phyloP scores from a whole-genome alignment of 129 eudicot species.

The Ambrosia artemisiifolia region DNA sequence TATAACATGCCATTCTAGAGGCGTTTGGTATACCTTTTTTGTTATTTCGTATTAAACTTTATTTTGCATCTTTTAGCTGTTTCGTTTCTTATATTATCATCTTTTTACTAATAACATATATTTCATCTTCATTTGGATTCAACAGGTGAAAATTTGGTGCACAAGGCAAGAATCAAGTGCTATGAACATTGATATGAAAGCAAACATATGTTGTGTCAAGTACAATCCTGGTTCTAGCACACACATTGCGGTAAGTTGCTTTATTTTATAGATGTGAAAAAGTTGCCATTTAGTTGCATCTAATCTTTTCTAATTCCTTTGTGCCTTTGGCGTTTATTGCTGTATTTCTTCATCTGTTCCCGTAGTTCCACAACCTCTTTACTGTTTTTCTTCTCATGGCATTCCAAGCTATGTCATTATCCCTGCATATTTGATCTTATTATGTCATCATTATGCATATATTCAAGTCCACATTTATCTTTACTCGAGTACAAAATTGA shows the following conservation, averaged over 20 bases:
- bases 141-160: slow-evolving; percentile 73
- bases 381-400: slow-evolving; percentile 3
- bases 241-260: slow-evolving; percentile 52
- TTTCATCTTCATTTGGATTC: slow-evolving; percentile 24
- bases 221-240: slow-evolving; percentile 71
- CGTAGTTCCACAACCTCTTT: neutral
- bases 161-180: slow-evolving; percentile 67
- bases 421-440: neutral
- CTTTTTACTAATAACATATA: slow-evolving; percentile 1
- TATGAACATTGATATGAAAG: slow-evolving; percentile 70
- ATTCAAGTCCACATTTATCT: neutral
- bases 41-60: neutral
- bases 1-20: neutral
- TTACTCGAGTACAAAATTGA: neutral
- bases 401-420: neutral
- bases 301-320: slow-evolving; percentile 8
- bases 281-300: neutral
- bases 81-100: neutral
- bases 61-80: neutral
- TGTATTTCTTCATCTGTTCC: neutral
- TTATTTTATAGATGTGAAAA: neutral
- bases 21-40: neutral
- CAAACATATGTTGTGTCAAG: slow-evolving; percentile 73
- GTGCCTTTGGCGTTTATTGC: neutral
- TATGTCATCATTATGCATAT: neutral